Base-by-base conservation (phyloP, 495 filamentous ascomycete genomes). In the Glarea lozoyensis region DNA sequence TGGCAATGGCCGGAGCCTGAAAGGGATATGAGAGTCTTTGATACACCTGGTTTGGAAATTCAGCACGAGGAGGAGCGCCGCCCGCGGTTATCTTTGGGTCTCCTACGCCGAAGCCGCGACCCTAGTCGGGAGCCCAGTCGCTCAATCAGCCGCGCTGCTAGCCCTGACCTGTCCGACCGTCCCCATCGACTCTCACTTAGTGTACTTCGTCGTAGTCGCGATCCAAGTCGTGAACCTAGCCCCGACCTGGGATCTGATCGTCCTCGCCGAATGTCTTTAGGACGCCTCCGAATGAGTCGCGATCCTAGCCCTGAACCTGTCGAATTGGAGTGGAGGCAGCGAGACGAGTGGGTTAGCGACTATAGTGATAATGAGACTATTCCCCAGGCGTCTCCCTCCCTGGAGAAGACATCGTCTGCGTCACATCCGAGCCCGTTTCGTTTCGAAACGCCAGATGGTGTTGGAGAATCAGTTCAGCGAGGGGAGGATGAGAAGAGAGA, bases 371-470 rank as follows among this genome's bases (percentile, higher is more conserved):
- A 21, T 10, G 47, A 44, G 19, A 45, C 43, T 10, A 23, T 25
- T 5, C 18, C 20, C 25, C 17, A 35, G 2, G 12, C 18, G 2
- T 4, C 20, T 15, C 12, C 20, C 19, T n/a, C 17, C 6, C 4
- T 46, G 35, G 3, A 46, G 38, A 22, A 35, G 21, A 34, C 42
- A 43, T 17, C 40, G 32, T 15, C 34, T 12, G 7, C 27, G 34
- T 12, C 42, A 31, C 1, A 34, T 25, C 6, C 43, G 27, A 49
- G 45, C n/a, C 70, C 77, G 15, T 84, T 77, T 62, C 70, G 67
- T 10, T 86, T 78, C 54, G 78, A 84, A 42, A 74, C 46, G 25
- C 81, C 81, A 2, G 79, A 85, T 43, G 65, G 67, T 5, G 65
- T 84, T 10, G 76, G 68, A 2, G 58, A 56, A 1, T 62, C 59